Percentiles rank a stretch among this genome's conserved stretches.
Evolutionary conservation across 1,139 yeast genomes (phyloP).

Genomic region (Schwanniomyces etchellsii): DNA sequence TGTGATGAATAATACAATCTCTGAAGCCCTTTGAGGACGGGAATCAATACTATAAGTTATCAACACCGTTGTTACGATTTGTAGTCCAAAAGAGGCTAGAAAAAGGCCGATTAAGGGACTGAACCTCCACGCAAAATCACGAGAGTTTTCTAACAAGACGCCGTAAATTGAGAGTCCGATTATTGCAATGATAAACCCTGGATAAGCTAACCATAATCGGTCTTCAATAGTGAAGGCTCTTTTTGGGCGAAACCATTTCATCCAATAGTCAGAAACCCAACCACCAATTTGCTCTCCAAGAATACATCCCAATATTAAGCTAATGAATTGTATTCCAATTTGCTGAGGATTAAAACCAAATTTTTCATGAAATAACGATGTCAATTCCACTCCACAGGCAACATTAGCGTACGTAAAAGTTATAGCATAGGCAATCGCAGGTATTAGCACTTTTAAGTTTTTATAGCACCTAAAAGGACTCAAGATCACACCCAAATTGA

Average conservation of each 20-base stretch:
- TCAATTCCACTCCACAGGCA: constrained; percentile 16
- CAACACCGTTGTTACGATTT: constrained; percentile 13
- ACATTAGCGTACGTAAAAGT: constrained; percentile 15
- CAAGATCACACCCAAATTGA: constrained; percentile 7
- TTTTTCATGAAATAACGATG: constrained; percentile 11
- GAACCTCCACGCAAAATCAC: constrained; percentile 9
- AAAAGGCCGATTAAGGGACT: constrained; percentile 15
- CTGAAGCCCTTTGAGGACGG: constrained; percentile 9
- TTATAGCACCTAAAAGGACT: constrained; percentile 9
- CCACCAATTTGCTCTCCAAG: constrained; percentile 16
- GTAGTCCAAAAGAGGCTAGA: constrained; percentile 13
- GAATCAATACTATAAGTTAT: constrained; percentile 14
- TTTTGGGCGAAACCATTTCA: constrained; percentile 7
- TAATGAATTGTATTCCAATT: constrained; percentile 14
- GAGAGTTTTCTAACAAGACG: constrained; percentile 8
- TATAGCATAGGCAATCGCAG: constrained; percentile 13
- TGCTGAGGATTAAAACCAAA: constrained; percentile 14
- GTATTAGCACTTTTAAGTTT: constrained; percentile 8
- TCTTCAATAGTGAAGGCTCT: constrained; percentile 2
- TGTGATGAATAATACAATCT: constrained; percentile 13
- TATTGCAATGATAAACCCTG: constrained; percentile 12
- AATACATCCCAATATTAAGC: constrained; percentile 14
- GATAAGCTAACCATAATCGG: constrained; percentile 15
- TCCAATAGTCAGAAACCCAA: constrained; percentile 13
- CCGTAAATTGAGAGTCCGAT: constrained; percentile 15